Evolutionary conservation across 352 stramenopile genomes (phyloP), one percentile per base, ranked within the genome.

Genomic region (Globisporangium ultimum): DNA sequence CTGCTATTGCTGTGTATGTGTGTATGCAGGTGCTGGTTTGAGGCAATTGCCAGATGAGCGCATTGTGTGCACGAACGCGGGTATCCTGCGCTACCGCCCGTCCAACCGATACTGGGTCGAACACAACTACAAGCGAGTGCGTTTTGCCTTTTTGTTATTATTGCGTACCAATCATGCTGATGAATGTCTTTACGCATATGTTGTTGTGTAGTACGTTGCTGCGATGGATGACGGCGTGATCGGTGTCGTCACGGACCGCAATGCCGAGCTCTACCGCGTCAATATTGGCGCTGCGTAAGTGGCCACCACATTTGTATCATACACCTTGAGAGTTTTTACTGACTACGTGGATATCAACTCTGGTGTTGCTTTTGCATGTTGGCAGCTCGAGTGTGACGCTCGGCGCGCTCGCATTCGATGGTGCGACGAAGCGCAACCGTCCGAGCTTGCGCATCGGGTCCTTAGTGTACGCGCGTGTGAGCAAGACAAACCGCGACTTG

Each of bases 371-470:
- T 59, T 28, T 53, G 12, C 22, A 8, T 50, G 3, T 54, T 36
- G 46, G 21, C 61, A 94, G 84, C 41, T 87, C 81, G 36, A 89
- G 68, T 32, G 83, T 79, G 54, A 88, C 68, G 13, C 66, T 95
- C 14, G 79, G 80, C 9, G 70, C 77, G 13, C 69, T 99, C 2
- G 92, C 86, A 38, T 99, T 99, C 65, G 96, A 99, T 72, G 97
- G 97, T 22, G 97, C 97, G n/a, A 98, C 91, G 3, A 99, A 99
- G 76, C 81, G 96, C 18, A 99, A 98, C 71, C 92, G 95, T 58
- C 97, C 97, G 3, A 93, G 87, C 32, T 83, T 99, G 28, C 86
- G 88, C 57, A 76, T 93, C 14, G 97, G 96, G 51, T 86, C 89
- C 32, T 77, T 99, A 5, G 82, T 99, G 34, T 99, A 98, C 72